Percentiles rank a stretch among this genome's conserved stretches.
phyloP scores from a whole-genome alignment of 164 flowering plant genomes.

The Tetracentron sinense region DNA sequence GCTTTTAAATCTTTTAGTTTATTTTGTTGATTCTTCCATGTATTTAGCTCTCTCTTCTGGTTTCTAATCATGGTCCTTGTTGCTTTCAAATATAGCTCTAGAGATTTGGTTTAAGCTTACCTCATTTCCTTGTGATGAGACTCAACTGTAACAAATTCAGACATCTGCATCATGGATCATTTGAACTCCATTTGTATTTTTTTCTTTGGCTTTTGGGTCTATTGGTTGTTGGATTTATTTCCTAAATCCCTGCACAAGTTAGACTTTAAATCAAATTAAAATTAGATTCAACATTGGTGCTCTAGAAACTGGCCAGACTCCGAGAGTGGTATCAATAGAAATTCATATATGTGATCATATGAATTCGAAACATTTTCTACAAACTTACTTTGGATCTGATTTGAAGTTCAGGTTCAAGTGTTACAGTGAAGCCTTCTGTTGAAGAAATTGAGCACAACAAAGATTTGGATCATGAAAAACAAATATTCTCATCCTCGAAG shows the following conservation, averaged over 20 bases:
- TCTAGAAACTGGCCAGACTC: neutral
- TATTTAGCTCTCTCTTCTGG: neutral
- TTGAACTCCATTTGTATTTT: neutral
- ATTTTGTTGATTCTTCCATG: neutral
- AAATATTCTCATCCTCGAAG: slow-evolving; percentile 18
- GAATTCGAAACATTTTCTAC: too few species aligned
- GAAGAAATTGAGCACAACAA: slow-evolving; percentile 18
- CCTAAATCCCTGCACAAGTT: too few species aligned
- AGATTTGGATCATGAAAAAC: slow-evolving; percentile 9
- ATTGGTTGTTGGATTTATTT: too few species aligned
- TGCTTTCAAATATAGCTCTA: neutral
- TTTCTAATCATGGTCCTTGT: neutral
- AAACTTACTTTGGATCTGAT: slow-evolving; percentile 9
- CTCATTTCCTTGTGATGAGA: neutral
- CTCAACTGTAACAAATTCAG: neutral
- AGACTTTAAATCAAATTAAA: too few species aligned
- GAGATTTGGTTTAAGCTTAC: neutral
- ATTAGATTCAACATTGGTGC: too few species aligned
- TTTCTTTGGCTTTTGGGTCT: neutral
- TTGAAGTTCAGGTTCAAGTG: slow-evolving; percentile 33
- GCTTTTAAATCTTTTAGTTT: neutral
- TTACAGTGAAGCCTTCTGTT: slow-evolving; percentile 28
- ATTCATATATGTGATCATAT: too few species aligned
- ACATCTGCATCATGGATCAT: neutral
- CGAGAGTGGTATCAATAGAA: too few species aligned